These are phyloP conservation scores for Cladosporium colombiae DNA, from an alignment of 2,329 filamentous ascomycete species.

Conservation along the genomic window DNA sequence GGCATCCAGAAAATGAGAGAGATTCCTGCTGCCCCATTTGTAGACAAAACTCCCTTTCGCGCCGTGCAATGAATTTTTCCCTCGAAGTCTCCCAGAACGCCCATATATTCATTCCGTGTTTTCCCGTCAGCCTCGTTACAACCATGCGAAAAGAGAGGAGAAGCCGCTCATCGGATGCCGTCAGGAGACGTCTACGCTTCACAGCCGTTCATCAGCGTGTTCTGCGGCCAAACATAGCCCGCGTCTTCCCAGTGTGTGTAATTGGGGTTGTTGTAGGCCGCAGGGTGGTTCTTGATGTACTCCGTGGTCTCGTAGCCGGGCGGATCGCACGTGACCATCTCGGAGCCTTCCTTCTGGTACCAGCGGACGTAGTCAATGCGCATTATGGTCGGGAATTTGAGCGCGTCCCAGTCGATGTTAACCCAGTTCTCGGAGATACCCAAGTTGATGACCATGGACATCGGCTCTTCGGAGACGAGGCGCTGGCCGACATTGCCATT, in stretches of 20 bases:
- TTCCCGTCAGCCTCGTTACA: background rate
- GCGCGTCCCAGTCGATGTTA: slow-evolving; percentile 46
- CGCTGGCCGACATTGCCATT: slow-evolving; percentile 71
- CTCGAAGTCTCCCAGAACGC: background rate
- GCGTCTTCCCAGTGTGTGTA: slow-evolving; percentile 60
- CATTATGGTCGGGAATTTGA: slow-evolving; percentile 57
- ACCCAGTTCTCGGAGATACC: slow-evolving; percentile 61
- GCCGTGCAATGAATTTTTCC: background rate
- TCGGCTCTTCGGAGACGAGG: slow-evolving; percentile 65
- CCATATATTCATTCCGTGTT: background rate
- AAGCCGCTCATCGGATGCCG: no score
- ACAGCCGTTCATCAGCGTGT: slow-evolving; percentile 62
- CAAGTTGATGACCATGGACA: slow-evolving; percentile 68
- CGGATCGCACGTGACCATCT: slow-evolving; percentile 66
- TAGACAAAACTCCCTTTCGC: background rate
- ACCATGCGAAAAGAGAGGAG: background rate
- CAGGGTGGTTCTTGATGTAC: slow-evolving; percentile 64
- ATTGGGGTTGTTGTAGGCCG: slow-evolving; percentile 65
- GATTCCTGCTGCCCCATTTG: background rate
- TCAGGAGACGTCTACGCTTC: background rate
- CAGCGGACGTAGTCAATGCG: slow-evolving; percentile 70
- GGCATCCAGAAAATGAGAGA: background rate
- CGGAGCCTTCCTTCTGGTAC: slow-evolving; percentile 63
- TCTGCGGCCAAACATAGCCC: slow-evolving; percentile 61
- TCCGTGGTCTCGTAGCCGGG: slow-evolving; percentile 65